phyloP scores from a whole-genome alignment of 768 basidiomycete genomes.

The Clathrus columnatus region DNA sequence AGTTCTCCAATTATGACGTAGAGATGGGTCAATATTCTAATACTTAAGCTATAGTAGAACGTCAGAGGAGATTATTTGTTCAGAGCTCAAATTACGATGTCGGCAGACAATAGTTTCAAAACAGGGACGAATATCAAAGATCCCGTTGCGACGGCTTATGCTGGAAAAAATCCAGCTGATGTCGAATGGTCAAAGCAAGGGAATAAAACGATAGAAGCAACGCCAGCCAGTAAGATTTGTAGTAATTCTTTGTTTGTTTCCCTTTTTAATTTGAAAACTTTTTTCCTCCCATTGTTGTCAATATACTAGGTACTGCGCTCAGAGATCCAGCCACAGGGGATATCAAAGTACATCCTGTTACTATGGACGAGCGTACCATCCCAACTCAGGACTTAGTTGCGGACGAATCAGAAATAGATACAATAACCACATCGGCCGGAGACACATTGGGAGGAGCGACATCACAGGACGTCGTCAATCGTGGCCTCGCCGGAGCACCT shows the following conservation, averaged over 20 bases:
- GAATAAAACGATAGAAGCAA: background rate
- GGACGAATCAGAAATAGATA: background rate
- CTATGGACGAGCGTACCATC: background rate
- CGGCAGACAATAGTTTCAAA: background rate
- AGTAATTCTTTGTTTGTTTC: background rate
- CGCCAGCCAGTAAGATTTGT: background rate
- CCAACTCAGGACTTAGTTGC: background rate
- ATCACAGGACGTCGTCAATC: slow-evolving; percentile 22
- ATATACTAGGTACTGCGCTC: background rate
- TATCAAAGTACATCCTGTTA: background rate
- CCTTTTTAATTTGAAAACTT: too few species aligned
- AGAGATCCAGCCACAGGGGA: background rate
- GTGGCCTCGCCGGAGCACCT: slow-evolving; percentile 23
- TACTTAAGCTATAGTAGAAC: too few species aligned
- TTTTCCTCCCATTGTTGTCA: background rate
- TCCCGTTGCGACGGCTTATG: background rate
- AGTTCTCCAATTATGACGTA: background rate
- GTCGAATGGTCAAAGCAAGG: background rate
- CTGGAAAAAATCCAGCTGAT: background rate
- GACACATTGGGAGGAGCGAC: slow-evolving; percentile 27
- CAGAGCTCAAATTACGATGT: too few species aligned
- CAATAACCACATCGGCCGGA: slow-evolving; percentile 9
- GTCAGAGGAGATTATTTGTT: too few species aligned
- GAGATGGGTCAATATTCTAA: too few species aligned
- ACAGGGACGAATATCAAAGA: slow-evolving; percentile 2